phyloP scores from a whole-genome alignment of 2,329 filamentous ascomycete species.

The Aspergillus hiratsukae region DNA sequence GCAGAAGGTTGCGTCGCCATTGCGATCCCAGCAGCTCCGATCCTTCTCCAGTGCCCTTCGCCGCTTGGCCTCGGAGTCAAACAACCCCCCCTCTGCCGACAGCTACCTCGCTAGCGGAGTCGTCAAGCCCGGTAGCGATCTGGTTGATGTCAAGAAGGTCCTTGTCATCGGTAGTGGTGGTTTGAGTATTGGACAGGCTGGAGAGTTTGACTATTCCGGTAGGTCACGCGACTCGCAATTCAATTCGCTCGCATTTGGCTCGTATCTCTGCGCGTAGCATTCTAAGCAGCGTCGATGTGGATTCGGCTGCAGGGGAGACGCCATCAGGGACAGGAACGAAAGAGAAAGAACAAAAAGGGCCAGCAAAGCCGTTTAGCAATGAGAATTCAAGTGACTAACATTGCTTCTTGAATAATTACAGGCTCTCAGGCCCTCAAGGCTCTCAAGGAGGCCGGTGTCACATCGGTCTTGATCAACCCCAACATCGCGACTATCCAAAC shows the following conservation, averaged over 20 bases:
- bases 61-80: conserved; percentile 43
- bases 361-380: background rate
- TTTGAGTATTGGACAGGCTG: conserved; percentile 92
- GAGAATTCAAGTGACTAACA: conserved; percentile 15
- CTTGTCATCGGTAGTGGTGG: conserved; percentile 94
- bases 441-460: conserved; percentile 87
- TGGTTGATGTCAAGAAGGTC: conserved; percentile 93
- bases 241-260: background rate
- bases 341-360: background rate
- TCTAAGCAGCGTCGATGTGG: background rate
- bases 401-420: conserved; percentile 35
- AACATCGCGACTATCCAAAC: conserved; percentile 99
- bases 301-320: background rate
- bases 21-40: conserved; percentile 40
- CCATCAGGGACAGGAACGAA: too few relatives aligned
- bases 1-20: conserved; percentile 32
- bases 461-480: conserved; percentile 91
- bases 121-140: conserved; percentile 68
- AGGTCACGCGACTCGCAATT: conserved; percentile 35
- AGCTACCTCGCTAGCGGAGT: conserved; percentile 86
- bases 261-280: background rate
- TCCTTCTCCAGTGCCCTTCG: conserved; percentile 39
- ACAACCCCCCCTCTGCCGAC: conserved; percentile 74
- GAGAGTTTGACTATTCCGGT: conserved; percentile 99
- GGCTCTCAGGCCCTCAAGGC: conserved; percentile 95